Base-by-base conservation (phyloP, 2,329 filamentous ascomycete species). In the Fusarium sp. region DNA sequence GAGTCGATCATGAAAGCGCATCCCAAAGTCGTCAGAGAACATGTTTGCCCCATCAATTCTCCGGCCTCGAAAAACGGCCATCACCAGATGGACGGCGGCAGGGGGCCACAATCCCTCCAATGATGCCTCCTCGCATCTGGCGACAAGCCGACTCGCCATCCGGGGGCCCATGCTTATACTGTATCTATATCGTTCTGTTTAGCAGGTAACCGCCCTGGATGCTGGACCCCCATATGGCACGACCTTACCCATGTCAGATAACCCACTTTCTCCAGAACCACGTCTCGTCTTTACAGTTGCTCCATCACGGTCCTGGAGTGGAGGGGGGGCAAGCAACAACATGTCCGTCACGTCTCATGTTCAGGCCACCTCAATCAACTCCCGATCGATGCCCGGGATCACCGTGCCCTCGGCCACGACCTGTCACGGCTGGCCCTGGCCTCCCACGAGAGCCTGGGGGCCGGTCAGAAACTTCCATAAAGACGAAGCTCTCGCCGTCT, bases 321-420 rank as follows among this genome's bases (percentile, higher is more conserved):
- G 61, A 66, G 64, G 64, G 71, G 67, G 67, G 70, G 45, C 45
- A 62, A 62, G 47, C 45, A 58, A 38, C 50, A 45, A 64, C 71
- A 76, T 71, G 65, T 70, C 59, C 70, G 71, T 76, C 72, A 69
- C 64, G 77, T 78, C 77, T 78, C 77, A 78, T 74, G 70, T 78
- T 77, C 66, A 78, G 76, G 64, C 70, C 66, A 72, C 72, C 66
- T 63, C 67, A 76, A 75, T 76, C 62, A 71, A 71, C 70, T 70
- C 70, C 70, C 69, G 76, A 78, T 76, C 75, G 66, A 66, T 71
- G 66, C 61, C 75, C 62, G 66, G 76, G 76, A 76, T 74, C 35
- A 56, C 61, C 59, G 62, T 61, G 62, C 37, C 67, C 67, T 71
- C 67, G 38, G 67, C 58, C 45, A 42, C 54, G 58, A 66, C 65